Base-by-base conservation (phyloP, 805 yeast genomes). In the Monosporozyma unispora region DNA sequence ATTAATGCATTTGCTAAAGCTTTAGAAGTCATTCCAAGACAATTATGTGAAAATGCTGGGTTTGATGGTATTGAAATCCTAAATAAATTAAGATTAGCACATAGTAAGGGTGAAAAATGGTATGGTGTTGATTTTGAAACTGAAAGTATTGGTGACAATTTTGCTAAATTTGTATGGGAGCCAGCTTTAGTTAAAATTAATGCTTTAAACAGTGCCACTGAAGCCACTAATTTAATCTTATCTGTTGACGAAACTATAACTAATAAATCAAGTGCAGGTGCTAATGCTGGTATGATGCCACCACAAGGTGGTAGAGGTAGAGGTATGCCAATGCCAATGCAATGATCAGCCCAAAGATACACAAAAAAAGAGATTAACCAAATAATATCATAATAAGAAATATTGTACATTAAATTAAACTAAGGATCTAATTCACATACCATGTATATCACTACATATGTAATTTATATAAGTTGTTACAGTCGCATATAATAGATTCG, bases 21-120 rank as follows among this genome's bases (percentile, higher is more conserved):
- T 1, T 75, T 93, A 50, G 99, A 93, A 71, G 82, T 93, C 25
- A 89, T 93, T 60, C 99, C 99, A 57, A 83, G 98, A 67, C 98
- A 93, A 66, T 76, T 93, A 55, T 91, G 98, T 73, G 99, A 93
- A 65, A 93, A 93, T 67, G 99, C 96, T n/a, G 99, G 99, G 4
- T 82, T 93, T 57, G 99, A 93, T 66, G 95, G 96, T 19, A 87
- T 95, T n/a, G 98, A 93, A 66, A 72, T 93, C 52, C 79, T 93
- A 59, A 93, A 93, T 68, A 80, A 84, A 62, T 75, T 93, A 62
- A 81, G 99, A 70, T 85, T 93, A 78, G 84, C 87, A 18, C 99
- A 93, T 62, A 93, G 96, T 48, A 86, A 86, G 66, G 96, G 96
- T 54, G 96, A 91, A 61, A 75, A 70, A 43, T 87, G 96, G 93